Percentiles rank a stretch among this genome's conserved stretches.
phyloP scores from a whole-genome alignment of 208 protist species.

The Trypanosoma scelopori region DNA sequence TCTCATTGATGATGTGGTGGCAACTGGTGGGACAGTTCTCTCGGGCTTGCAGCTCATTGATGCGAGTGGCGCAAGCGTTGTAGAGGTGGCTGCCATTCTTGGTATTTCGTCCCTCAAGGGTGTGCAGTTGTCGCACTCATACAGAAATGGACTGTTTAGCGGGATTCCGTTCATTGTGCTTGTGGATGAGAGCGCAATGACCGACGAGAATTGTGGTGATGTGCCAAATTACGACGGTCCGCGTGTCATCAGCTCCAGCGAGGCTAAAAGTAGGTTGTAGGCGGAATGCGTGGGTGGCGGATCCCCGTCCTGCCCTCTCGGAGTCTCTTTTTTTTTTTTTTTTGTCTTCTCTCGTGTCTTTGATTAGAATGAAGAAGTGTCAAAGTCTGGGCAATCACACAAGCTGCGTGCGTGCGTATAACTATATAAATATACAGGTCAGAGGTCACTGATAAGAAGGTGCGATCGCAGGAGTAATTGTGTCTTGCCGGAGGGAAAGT shows the following conservation, averaged over 20 bases:
- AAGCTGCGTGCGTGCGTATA: no score
- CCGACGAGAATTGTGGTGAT: slow-evolving; percentile 83
- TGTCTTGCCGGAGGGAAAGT: no score
- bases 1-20: slow-evolving; percentile 92
- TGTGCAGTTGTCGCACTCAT: slow-evolving; percentile 68
- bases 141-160: slow-evolving; percentile 62
- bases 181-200: slow-evolving; percentile 53
- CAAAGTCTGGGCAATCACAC: no score
- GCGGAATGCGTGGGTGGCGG: no score
- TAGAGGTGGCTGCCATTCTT: slow-evolving; percentile 73
- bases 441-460: no score
- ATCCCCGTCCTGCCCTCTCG: no score
- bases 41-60: slow-evolving; percentile 90
- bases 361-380: no score
- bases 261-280: slow-evolving; percentile 35
- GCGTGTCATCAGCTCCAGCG: slow-evolving; percentile 63
- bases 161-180: slow-evolving; percentile 69
- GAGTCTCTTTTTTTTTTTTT: no score
- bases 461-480: no score
- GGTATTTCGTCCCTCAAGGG: slow-evolving; percentile 64
- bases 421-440: no score
- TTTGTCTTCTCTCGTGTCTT: no score
- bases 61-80: slow-evolving; percentile 58
- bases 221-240: slow-evolving; percentile 50
- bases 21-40: slow-evolving; percentile 88